Percentiles rank a stretch among this genome's conserved stretches.
phyloP scores from a whole-genome alignment of 177 flowering plant genomes.

The Tripterygium wilfordii region DNA sequence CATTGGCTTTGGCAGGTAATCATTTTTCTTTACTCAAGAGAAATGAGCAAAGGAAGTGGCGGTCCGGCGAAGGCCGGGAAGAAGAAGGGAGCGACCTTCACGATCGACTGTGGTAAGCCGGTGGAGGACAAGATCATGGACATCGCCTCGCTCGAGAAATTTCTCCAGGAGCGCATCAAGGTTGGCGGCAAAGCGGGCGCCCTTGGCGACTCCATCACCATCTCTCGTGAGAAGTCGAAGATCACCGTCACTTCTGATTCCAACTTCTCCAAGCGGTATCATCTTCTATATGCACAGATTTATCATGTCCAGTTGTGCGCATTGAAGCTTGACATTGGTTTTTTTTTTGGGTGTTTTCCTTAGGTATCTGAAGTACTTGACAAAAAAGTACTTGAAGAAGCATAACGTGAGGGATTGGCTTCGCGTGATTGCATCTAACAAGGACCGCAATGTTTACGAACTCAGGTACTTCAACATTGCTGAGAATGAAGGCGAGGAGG shows the following conservation, averaged over 20 bases:
- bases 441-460: slow-evolving; percentile 58
- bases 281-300: too few relatives aligned
- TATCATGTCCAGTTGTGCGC: neutral
- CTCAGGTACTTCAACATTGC: too few relatives aligned
- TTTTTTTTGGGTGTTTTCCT: too few relatives aligned
- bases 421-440: slow-evolving; percentile 74
- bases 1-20: too few relatives aligned
- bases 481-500: too few relatives aligned
- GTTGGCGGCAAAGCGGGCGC: slow-evolving; percentile 28
- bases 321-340: neutral
- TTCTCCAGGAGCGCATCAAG: slow-evolving; percentile 24
- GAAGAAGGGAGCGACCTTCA: slow-evolving; percentile 25
- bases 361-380: slow-evolving; percentile 62
- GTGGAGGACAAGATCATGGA: too few relatives aligned
- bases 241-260: slow-evolving; percentile 21
- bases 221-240: slow-evolving; percentile 20
- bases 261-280: slow-evolving; percentile 23
- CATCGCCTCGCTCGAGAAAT: slow-evolving; percentile 23
- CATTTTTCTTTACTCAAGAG: too few relatives aligned
- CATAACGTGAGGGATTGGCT: slow-evolving; percentile 75
- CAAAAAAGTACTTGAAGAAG: slow-evolving; percentile 68
- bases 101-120: slow-evolving; percentile 22
- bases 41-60: slow-evolving; percentile 1
- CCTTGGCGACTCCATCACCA: slow-evolving; percentile 18
- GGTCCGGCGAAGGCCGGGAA: slow-evolving; percentile 14